phyloP scores from a whole-genome alignment of 1,284 basidiomycete genomes.

The Boletus sp. region DNA sequence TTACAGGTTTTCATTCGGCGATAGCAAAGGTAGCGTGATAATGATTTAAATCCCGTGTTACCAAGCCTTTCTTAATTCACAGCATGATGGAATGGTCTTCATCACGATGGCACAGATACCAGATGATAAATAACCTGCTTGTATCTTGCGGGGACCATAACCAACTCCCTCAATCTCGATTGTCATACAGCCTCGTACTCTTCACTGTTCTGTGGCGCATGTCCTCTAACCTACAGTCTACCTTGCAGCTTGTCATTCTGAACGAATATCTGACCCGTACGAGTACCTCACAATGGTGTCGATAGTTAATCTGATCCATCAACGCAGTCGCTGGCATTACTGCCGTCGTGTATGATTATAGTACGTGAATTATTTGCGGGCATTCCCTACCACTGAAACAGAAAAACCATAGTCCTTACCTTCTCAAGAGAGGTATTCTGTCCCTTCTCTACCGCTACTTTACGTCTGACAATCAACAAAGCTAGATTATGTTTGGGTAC shows the following conservation, averaged over 20 bases:
- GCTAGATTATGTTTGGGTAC: neutral
- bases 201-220: neutral
- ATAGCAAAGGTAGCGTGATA: too few relatives aligned
- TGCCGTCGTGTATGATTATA: slow-evolving; percentile 5
- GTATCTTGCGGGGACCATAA: too few relatives aligned
- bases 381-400: neutral
- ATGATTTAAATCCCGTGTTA: too few relatives aligned
- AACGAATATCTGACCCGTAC: slow-evolving; percentile 8
- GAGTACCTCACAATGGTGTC: neutral
- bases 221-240: neutral
- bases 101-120: too few relatives aligned
- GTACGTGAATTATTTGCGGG: neutral
- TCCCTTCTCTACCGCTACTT: neutral
- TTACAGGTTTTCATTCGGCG: too few relatives aligned
- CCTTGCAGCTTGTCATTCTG: slow-evolving; percentile 1
- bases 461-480: neutral
- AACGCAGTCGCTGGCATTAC: neutral
- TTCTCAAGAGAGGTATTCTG: slow-evolving; percentile 10
- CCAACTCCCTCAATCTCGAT: neutral
- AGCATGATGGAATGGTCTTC: too few relatives aligned
- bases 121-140: too few relatives aligned
- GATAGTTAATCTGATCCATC: neutral
- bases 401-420: slow-evolving; percentile 2
- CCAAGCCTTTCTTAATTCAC: too few relatives aligned
- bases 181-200: too few relatives aligned